Percentiles rank a stretch among this genome's conserved stretches.
phyloP scores from a whole-genome alignment of 495 filamentous ascomycete species.

The Physcia stellaris region DNA sequence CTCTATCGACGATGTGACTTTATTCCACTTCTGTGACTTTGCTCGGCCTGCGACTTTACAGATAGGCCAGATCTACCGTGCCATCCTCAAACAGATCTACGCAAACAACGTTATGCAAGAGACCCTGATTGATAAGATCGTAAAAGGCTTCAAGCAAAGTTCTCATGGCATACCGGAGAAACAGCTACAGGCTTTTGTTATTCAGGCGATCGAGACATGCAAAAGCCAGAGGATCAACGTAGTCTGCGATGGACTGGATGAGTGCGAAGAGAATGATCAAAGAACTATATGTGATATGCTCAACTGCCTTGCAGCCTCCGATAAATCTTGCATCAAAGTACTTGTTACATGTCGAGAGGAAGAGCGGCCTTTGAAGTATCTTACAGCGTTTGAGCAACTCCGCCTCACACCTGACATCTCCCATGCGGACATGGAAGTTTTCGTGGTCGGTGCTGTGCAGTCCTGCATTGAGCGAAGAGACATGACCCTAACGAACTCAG shows the following conservation, averaged over 20 bases:
- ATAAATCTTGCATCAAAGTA: too few species aligned
- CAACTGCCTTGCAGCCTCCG: too few species aligned
- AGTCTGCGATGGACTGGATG: slow-evolving; percentile 16
- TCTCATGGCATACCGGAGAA: neutral
- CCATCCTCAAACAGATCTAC: slow-evolving; percentile 14
- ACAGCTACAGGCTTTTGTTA: slow-evolving; percentile 4
- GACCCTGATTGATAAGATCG: slow-evolving; percentile 3
- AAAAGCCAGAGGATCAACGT: slow-evolving; percentile 1
- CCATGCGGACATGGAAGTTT: slow-evolving; percentile 11
- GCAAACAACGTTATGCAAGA: slow-evolving; percentile 2
- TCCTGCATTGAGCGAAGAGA: slow-evolving; percentile 6
- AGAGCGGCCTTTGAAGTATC: slow-evolving; percentile 2
- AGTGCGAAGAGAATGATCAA: too few species aligned
- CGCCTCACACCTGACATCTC: slow-evolving; percentile 2
- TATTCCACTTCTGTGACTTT: slow-evolving; percentile 17
- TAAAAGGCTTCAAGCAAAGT: neutral
- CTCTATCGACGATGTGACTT: neutral
- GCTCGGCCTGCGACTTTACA: slow-evolving; percentile 9
- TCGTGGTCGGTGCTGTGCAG: slow-evolving; percentile 8
- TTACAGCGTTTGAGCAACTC: too few species aligned
- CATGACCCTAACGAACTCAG: slow-evolving; percentile 8
- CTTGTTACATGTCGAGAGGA: slow-evolving; percentile 11
- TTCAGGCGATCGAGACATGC: neutral
- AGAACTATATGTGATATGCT: too few species aligned
- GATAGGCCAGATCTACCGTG: slow-evolving; percentile 5